Conservation (phyloP, 2,329 filamentous ascomycete species). For the Emergomyces orientalis region DNA sequence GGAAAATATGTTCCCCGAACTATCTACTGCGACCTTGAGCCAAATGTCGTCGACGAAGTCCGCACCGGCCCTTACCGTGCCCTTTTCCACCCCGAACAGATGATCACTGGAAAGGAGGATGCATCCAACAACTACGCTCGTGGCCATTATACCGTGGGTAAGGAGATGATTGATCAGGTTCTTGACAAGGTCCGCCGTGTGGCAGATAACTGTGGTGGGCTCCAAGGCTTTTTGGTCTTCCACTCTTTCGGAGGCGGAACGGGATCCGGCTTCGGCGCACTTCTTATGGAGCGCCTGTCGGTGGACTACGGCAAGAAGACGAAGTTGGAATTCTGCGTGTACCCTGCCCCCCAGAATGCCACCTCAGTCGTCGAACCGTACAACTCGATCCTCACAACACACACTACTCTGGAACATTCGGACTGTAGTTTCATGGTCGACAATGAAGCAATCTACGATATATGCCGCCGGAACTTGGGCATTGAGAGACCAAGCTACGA, state of each 20-base stretch:
- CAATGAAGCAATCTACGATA: conserved; percentile 99
- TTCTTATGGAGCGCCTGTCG: conserved; percentile 97
- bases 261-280: conserved; percentile 94
- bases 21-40: conserved; percentile 99
- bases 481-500: conserved; percentile 97
- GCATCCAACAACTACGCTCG: conserved; percentile 99
- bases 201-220: conserved; percentile 94
- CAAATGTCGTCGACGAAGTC: conserved; percentile 98
- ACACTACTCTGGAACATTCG: conserved; percentile 98
- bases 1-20: conserved; percentile 98
- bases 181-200: conserved; percentile 96
- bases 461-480: conserved; percentile 94
- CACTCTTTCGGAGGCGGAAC: conserved; percentile 99
- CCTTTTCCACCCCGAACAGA: conserved; percentile 97
- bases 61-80: conserved; percentile 92
- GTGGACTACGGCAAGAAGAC: conserved; percentile 99
- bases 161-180: conserved; percentile 97
- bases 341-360: conserved; percentile 92
- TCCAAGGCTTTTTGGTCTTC: conserved; percentile 99
- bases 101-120: conserved; percentile 99
- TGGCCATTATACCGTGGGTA: conserved; percentile 98
- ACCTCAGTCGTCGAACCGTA: conserved; percentile 98
- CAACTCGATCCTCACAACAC: conserved; percentile 98
- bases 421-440: conserved; percentile 99
- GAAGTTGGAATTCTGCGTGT: conserved; percentile 99